Conservation (phyloP, 352 stramenopile genomes). For the Pythium utonaiense region DNA sequence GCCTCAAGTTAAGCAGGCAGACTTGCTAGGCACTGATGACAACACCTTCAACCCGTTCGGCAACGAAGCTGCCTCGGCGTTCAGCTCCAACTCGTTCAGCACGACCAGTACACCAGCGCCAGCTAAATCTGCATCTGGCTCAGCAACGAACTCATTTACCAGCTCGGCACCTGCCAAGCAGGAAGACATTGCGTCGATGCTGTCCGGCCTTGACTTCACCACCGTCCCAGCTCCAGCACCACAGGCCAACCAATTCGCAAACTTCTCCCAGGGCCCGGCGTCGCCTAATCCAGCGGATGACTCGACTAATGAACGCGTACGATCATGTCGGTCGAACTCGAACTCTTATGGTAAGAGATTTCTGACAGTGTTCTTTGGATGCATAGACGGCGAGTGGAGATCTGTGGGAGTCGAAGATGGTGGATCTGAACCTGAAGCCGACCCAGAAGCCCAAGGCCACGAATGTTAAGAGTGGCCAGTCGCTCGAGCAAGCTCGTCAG, state of each 20-base stretch:
- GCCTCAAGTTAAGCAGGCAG: constrained; percentile 8
- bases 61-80: constrained; percentile 8
- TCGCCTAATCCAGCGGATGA: constrained; percentile 31
- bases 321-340: too few relatives aligned
- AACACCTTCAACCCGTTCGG: constrained; percentile 25
- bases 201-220: constrained; percentile 73
- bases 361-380: too few relatives aligned
- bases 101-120: constrained; percentile 14
- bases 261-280: constrained; percentile 18
- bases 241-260: constrained; percentile 11
- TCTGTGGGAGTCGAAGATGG: constrained; percentile 71
- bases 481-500: constrained; percentile 66
- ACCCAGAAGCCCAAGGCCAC: constrained; percentile 37
- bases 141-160: constrained; percentile 2
- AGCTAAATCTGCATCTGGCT: constrained; percentile 5
- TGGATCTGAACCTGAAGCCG: constrained; percentile 70
- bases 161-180: constrained; percentile 10
- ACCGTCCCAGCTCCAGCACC: constrained; percentile 27
- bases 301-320: constrained; percentile 21
- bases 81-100: constrained; percentile 14
- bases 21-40: constrained; percentile 15
- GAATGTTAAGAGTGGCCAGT: constrained; percentile 53
- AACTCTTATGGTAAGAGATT: too few relatives aligned
- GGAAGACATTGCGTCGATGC: constrained; percentile 73
- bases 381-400: constrained; percentile 34